Evolutionary conservation across 352 stramenopile genomes (phyloP), one percentile per base, ranked within the genome.

Genomic region (Globisporangium splendens): DNA sequence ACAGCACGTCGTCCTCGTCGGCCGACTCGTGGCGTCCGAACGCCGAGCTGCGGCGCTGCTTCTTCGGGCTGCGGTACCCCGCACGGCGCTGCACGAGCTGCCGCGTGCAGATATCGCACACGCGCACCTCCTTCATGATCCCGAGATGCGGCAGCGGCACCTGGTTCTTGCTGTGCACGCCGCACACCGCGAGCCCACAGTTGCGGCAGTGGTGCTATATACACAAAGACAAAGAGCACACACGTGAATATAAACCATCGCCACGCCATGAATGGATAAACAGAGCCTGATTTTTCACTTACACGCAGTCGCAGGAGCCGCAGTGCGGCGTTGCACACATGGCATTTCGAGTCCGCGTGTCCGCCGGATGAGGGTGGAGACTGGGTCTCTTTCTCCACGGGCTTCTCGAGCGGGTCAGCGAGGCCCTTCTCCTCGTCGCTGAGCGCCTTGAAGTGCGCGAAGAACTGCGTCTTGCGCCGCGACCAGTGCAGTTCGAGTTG

Each of bases 141-240:
- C 81, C 81, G 41, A 86, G 63, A 31, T 91, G 79, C 4, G 81
- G 81, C 65, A 91, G 61, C 39, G 81, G 81, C 39, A 91, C 75
- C 60, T 91, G 81, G 64, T 91, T 89, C 57, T 83, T 87, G 51
- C 81, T 91, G 63, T 91, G 81, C 28, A 88, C 79, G 46, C 79
- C 74, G 42, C 81, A 91, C 17, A 91, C 81, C 5, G 78, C 65
- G n/a, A 75, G 56, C 12, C 69, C 69, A 43, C 81, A 91, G 43
- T 91, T 91, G 33, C 77, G 68, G 53, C 78, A 91, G 46, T 76
- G 77, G 59, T 89, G 81, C 72, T 88, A 49, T 43, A 20, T 17
- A 46, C 8, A 24, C 13, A 8, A 8, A 47, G 14, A 58, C 18
- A 17, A 7, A 35, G 18, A 5, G 21, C 24, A 50, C 14, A 58